phyloP scores from a whole-genome alignment of 1,284 basidiomycete species.

The Anthracocystis walkeri region DNA sequence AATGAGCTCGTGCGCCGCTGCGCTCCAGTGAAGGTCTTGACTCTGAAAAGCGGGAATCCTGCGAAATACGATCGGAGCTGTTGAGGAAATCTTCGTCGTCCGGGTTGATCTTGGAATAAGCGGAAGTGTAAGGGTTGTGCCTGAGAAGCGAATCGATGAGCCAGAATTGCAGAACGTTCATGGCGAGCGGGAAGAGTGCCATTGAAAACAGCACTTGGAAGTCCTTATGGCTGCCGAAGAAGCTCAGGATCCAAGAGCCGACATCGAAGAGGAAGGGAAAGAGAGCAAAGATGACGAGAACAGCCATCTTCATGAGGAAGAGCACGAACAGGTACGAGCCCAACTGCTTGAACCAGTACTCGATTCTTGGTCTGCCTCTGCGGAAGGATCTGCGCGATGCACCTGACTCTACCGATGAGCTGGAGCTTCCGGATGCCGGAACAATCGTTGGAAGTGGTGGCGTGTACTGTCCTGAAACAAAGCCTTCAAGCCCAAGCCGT shows the following conservation, averaged over 20 bases:
- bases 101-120: slow-evolving; percentile 50
- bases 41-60: slow-evolving; percentile 32
- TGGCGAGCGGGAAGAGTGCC: slow-evolving; percentile 90
- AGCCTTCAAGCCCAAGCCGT: slow-evolving; percentile 78
- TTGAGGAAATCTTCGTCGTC: slow-evolving; percentile 41
- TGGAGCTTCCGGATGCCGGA: slow-evolving; percentile 7
- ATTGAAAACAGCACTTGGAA: slow-evolving; percentile 75
- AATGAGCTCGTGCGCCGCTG: slow-evolving; percentile 8
- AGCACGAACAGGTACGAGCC: slow-evolving; percentile 85
- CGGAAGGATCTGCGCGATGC: slow-evolving; percentile 18
- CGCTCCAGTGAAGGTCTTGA: slow-evolving; percentile 7
- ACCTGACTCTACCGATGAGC: slow-evolving; percentile 8
- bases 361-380: slow-evolving; percentile 54
- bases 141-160: slow-evolving; percentile 66
- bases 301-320: slow-evolving; percentile 83
- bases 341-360: slow-evolving; percentile 85
- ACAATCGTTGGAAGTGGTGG: slow-evolving; percentile 24
- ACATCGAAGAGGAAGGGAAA: slow-evolving; percentile 77
- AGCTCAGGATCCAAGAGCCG: slow-evolving; percentile 84
- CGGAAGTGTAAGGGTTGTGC: slow-evolving; percentile 59
- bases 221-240: slow-evolving; percentile 75
- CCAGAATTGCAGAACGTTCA: slow-evolving; percentile 74
- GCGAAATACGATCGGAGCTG: slow-evolving; percentile 33
- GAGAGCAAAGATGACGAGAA: slow-evolving; percentile 79
- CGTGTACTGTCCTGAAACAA: slow-evolving; percentile 84